Evolutionary conservation across 768 basidiomycete genomes (phyloP).

Genomic region (Hygrocybe coccinea): DNA sequence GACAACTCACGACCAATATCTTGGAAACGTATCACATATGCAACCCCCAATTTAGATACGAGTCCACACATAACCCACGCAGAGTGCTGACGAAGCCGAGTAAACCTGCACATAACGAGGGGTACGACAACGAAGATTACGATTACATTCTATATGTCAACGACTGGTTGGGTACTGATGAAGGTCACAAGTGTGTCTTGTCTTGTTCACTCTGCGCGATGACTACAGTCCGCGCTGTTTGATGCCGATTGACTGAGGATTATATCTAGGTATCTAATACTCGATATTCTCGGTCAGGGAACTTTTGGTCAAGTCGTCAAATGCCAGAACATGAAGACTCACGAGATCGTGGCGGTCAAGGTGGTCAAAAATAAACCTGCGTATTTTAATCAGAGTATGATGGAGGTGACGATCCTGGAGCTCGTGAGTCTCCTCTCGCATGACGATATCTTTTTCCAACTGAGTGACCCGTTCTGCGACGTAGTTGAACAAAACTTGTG

Average conservation of each 20-base stretch:
- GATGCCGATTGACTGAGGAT: conserved; percentile 8
- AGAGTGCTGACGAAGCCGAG: conserved; percentile 97
- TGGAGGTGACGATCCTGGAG: conserved; percentile 98
- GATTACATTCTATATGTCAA: conserved; percentile 99
- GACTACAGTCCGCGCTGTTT: conserved; percentile 7
- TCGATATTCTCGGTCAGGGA: conserved; percentile 97
- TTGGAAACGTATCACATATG: conserved; percentile 90
- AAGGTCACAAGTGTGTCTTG: conserved; percentile 84
- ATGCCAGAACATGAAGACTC: conserved; percentile 99
- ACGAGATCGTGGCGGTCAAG: conserved; percentile 98
- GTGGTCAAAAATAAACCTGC: conserved; percentile 99
- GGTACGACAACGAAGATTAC: conserved; percentile 97
- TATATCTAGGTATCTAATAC: conserved; percentile 77
- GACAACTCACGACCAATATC: conserved; percentile 77
- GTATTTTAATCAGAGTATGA: conserved; percentile 99
- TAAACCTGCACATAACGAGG: conserved; percentile 93
- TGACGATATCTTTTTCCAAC: neutral
- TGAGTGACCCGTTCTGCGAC: neutral
- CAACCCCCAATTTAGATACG: conserved; percentile 93
- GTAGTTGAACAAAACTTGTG: conserved; percentile 90
- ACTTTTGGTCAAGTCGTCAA: conserved; percentile 99
- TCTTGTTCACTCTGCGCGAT: no score
- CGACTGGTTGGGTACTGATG: conserved; percentile 91
- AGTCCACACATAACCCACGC: conserved; percentile 89
- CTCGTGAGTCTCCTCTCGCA: conserved; percentile 55